These are phyloP conservation scores for Leccinellum luteum DNA, from an alignment of 768 basidiomycete species.

Conservation along the genomic window DNA sequence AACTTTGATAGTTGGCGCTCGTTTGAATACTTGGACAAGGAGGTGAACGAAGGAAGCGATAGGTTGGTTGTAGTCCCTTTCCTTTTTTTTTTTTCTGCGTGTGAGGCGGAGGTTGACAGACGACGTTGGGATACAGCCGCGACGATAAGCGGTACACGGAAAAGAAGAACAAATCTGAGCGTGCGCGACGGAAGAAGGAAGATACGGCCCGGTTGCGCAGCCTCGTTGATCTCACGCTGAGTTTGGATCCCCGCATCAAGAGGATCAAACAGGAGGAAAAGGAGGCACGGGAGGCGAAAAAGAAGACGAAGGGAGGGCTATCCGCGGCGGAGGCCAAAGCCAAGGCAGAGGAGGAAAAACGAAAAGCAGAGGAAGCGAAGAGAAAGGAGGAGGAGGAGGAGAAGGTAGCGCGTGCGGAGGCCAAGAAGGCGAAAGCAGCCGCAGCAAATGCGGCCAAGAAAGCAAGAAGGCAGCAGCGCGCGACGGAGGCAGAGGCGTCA, in stretches of 20 bases:
- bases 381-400: constrained; percentile 82
- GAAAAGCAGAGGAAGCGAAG: constrained; percentile 69
- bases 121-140: constrained; percentile 50
- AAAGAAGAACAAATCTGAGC: constrained; percentile 99
- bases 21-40: constrained; percentile 98
- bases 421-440: constrained; percentile 81
- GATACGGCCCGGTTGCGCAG: constrained; percentile 87
- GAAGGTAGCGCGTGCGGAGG: constrained; percentile 67
- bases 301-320: constrained; percentile 49
- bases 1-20: constrained; percentile 98
- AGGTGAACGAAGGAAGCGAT: constrained; percentile 96
- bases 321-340: constrained; percentile 48
- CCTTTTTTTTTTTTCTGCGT: background rate
- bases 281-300: constrained; percentile 90
- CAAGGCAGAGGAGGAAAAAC: constrained; percentile 55
- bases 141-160: constrained; percentile 99
- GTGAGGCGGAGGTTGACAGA: constrained; percentile 11
- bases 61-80: constrained; percentile 50
- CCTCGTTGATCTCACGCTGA: constrained; percentile 83
- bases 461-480: constrained; percentile 65
- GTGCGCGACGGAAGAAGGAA: constrained; percentile 94
- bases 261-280: constrained; percentile 96
- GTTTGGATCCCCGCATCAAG: constrained; percentile 92
- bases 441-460: constrained; percentile 92
- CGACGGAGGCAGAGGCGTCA: constrained; percentile 37